Percentiles rank a stretch among this genome's conserved stretches.
These are phyloP conservation scores for Umbilicus rupestris DNA, from an alignment of 164 flowering plant species.

Conservation along the genomic window DNA sequence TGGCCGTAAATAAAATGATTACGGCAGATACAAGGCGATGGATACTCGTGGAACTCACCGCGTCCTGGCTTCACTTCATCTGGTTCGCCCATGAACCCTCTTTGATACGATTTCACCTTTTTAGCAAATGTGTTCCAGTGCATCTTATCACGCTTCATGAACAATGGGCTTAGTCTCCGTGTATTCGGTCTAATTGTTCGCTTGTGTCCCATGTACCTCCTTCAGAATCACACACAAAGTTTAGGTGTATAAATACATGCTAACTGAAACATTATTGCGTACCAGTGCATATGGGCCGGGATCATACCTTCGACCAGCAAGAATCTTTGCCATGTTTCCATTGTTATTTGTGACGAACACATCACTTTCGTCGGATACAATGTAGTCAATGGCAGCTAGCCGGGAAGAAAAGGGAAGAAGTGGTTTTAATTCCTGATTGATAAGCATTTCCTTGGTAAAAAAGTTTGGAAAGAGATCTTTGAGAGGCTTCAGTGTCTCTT, in stretches of 20 bases:
- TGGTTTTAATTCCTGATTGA: constrained; percentile 54
- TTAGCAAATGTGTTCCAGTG: constrained; percentile 63
- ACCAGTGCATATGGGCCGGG: constrained; percentile 2
- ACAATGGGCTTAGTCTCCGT: constrained; percentile 68
- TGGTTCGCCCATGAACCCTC: constrained; percentile 98
- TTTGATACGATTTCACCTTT: constrained; percentile 66
- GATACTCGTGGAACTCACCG: constrained; percentile 88
- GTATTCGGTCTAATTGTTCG: constrained; percentile 94
- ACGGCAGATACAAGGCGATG: constrained; percentile 69
- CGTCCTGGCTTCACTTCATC: constrained; percentile 81
- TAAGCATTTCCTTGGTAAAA: constrained; percentile 86
- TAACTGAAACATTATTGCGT: neutral
- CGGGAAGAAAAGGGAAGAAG: constrained; percentile 77
- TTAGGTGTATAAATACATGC: too few relatives aligned
- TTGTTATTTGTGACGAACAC: constrained; percentile 92
- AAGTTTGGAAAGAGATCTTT: constrained; percentile 85
- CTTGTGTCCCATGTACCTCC: constrained; percentile 98
- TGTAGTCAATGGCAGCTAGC: constrained; percentile 94
- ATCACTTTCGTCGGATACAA: constrained; percentile 86
- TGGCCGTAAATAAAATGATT: constrained; percentile 22
- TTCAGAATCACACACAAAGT: constrained; percentile 15
- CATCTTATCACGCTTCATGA: constrained; percentile 53
- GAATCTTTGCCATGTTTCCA: constrained; percentile 99
- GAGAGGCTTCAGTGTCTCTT: constrained; percentile 71
- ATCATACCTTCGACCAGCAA: constrained; percentile 86